Evolutionary conservation across 495 filamentous ascomycete species (phyloP).

Genomic region (Glonium stellatum): DNA sequence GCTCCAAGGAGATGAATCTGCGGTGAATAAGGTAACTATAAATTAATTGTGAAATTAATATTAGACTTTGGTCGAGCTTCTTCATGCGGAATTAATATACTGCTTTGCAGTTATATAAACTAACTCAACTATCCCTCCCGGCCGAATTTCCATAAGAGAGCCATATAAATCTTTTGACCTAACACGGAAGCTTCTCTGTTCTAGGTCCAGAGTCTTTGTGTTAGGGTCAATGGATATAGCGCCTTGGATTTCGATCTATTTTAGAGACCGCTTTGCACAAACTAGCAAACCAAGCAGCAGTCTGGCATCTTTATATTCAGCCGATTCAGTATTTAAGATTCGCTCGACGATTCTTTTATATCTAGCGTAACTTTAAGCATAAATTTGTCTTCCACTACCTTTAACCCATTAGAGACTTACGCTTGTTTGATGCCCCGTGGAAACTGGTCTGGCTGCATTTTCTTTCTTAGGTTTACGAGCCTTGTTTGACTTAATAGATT

Average conservation of each 20-base stretch:
- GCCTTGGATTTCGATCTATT: conserved; percentile 44
- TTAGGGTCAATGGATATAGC: conserved; percentile 26
- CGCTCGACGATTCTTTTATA: conserved; percentile 39
- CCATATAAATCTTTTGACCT: conserved; percentile 41
- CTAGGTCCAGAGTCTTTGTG: conserved; percentile 10
- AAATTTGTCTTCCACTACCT: neutral
- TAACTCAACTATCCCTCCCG: conserved; percentile 32
- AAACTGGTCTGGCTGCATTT: conserved; percentile 31
- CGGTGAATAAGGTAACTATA: neutral
- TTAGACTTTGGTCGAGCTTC: neutral
- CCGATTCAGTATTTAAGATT: conserved; percentile 25
- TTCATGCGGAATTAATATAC: neutral
- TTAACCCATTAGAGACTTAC: conserved; percentile 29
- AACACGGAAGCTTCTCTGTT: conserved; percentile 23
- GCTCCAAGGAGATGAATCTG: neutral
- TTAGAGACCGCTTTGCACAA: conserved; percentile 41
- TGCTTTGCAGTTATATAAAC: conserved; percentile 1
- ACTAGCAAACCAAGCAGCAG: conserved; percentile 42
- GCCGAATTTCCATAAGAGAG: conserved; percentile 38
- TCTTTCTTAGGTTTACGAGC: conserved; percentile 25
- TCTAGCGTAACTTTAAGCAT: conserved; percentile 14
- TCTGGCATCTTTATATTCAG: conserved; percentile 17
- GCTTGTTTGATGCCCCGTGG: conserved; percentile 38
- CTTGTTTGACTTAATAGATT: conserved; percentile 36
- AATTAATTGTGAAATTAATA: neutral